Conservation (phyloP, 768 basidiomycete species). For the Agrocybe praecox region DNA sequence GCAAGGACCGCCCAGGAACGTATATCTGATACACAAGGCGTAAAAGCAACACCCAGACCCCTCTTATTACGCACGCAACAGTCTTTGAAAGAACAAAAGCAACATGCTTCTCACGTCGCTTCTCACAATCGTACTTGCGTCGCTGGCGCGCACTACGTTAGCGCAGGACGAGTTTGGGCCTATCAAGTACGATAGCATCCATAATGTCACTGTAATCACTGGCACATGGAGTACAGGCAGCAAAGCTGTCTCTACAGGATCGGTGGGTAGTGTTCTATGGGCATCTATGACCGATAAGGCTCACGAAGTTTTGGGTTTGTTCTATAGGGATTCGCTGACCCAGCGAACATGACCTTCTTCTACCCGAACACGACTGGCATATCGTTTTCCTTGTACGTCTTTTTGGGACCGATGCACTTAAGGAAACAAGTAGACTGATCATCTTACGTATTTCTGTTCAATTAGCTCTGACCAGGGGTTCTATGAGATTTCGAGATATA, state of each 20-base stretch:
- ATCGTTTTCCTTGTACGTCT: constrained; percentile 84
- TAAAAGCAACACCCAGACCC: constrained; percentile 5
- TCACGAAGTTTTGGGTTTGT: constrained; percentile 11
- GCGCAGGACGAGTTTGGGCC: constrained; percentile 30
- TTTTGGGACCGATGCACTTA: neutral
- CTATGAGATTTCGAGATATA: constrained; percentile 91
- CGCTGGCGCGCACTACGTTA: constrained; percentile 32
- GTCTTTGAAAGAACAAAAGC: constrained; percentile 13
- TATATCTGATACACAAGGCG: neutral
- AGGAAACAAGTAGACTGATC: constrained; percentile 8
- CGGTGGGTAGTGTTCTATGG: constrained; percentile 54
- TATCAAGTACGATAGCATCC: constrained; percentile 42
- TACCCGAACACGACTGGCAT: constrained; percentile 89
- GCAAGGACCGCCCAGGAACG: neutral
- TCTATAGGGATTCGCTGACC: constrained; percentile 79
- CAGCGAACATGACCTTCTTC: constrained; percentile 76
- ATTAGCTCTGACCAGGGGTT: constrained; percentile 68
- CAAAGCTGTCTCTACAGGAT: constrained; percentile 74
- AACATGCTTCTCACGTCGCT: constrained; percentile 44
- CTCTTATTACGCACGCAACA: constrained; percentile 1
- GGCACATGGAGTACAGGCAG: constrained; percentile 92
- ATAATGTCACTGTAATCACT: constrained; percentile 69
- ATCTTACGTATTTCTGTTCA: neutral
- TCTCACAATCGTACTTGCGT: constrained; percentile 40
- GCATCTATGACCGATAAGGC: constrained; percentile 3